These are phyloP conservation scores for Exophiala alcalophila DNA, from an alignment of 2,329 filamentous ascomycete genomes.

Conservation along the genomic window DNA sequence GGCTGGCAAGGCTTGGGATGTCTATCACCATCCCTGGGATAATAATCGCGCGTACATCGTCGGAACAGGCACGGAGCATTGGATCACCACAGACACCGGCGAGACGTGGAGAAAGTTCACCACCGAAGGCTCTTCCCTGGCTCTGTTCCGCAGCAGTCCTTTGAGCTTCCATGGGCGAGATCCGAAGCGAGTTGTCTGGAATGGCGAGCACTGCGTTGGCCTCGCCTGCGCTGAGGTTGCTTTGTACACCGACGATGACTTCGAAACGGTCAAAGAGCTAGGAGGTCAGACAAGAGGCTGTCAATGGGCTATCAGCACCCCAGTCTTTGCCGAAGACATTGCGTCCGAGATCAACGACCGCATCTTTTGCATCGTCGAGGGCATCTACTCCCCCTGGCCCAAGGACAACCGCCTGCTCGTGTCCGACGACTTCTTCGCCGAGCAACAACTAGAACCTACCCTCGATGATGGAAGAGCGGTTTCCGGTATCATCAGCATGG, in stretches of 20 bases:
- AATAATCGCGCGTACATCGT: constrained; percentile 75
- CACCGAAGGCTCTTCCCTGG: constrained; percentile 55
- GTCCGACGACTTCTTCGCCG: constrained; percentile 77
- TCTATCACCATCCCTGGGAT: constrained; percentile 77
- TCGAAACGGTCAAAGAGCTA: constrained; percentile 64
- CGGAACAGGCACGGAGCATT: constrained; percentile 68
- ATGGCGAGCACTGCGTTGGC: constrained; percentile 66
- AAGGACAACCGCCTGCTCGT: constrained; percentile 75
- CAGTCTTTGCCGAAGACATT: constrained; percentile 56
- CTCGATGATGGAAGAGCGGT: constrained; percentile 72
- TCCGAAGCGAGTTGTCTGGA: constrained; percentile 80
- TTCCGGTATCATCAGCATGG: constrained; percentile 76
- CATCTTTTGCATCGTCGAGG: constrained; percentile 75
- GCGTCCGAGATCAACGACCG: constrained; percentile 65
- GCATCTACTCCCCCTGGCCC: constrained; percentile 66
- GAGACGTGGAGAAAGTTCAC: constrained; percentile 76
- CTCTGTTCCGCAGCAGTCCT: constrained; percentile 49
- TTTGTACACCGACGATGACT: constrained; percentile 81
- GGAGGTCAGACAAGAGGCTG: constrained; percentile 66
- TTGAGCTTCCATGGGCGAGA: constrained; percentile 81
- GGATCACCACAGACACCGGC: constrained; percentile 77
- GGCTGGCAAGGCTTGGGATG: constrained; percentile 58
- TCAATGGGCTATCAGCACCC: constrained; percentile 79
- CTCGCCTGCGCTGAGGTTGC: constrained; percentile 59
- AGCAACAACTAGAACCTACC: constrained; percentile 65